Conservation (phyloP, 2,329 filamentous ascomycete genomes). For the Pseudocercospora cruenta region DNA sequence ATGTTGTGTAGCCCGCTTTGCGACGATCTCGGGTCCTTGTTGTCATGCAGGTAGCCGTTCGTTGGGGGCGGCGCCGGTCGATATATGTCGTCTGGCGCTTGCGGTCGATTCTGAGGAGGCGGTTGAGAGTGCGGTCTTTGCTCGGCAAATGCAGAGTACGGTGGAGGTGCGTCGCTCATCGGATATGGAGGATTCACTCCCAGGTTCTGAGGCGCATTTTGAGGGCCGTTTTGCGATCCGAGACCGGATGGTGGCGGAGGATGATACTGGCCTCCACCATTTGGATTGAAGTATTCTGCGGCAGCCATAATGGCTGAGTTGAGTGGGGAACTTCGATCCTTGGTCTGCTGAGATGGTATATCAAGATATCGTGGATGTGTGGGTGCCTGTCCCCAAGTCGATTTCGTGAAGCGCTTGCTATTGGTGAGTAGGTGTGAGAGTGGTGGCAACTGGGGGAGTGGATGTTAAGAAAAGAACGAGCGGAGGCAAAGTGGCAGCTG, state of each 20-base stretch:
- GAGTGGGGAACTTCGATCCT: background rate
- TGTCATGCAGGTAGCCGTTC: constrained; percentile 21
- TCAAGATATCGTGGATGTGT: no score
- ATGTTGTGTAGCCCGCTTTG: constrained; percentile 15
- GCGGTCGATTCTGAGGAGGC: constrained; percentile 34
- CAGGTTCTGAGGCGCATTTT: constrained; percentile 10
- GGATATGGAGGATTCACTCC: constrained; percentile 33
- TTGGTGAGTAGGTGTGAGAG: background rate
- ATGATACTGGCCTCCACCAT: constrained; percentile 10
- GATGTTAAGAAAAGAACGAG: background rate
- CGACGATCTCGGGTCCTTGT: constrained; percentile 21
- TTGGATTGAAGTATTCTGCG: constrained; percentile 31
- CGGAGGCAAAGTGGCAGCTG: constrained; percentile 8
- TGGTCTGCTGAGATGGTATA: no score
- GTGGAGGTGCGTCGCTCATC: constrained; percentile 35
- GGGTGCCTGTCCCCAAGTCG: background rate
- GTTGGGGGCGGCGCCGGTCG: constrained; percentile 28
- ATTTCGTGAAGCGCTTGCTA: background rate
- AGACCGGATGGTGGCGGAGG: constrained; percentile 19
- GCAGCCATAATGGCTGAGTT: constrained; percentile 30
- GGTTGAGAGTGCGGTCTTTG: constrained; percentile 35
- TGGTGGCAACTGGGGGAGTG: background rate
- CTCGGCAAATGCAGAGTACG: constrained; percentile 30
- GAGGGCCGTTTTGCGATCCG: constrained; percentile 17
- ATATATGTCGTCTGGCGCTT: constrained; percentile 26